Evolutionary conservation across 164 flowering plant genomes (phyloP), one percentile per base, ranked within the genome.

Genomic region (Vitis rotundifolia): DNA sequence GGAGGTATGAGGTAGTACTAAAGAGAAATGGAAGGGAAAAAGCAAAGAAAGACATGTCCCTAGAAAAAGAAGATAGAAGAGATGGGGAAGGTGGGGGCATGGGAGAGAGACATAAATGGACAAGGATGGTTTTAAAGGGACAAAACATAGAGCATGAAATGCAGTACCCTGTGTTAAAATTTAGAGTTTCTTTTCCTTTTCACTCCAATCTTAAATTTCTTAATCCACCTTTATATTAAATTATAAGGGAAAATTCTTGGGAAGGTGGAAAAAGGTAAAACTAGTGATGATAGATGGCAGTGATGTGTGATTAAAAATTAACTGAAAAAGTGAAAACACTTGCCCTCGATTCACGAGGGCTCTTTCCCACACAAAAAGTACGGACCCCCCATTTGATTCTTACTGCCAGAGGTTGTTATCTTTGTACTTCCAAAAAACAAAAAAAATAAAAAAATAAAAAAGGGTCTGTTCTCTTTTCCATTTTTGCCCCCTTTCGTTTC

Each of bases 111-210:
- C 78, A 72, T 22, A 62, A 62, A 44, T 57, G 53, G 84, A 83
- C 81, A 81, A 83, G 66, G 73, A 74, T 77, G 80, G 84, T 82
- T 80, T 78, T 68, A 80, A 80, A 75, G 85, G 76, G 85, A 84
- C 87, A 80, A 82, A 82, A 84, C 87, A 82, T 72, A 8, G 16
- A 64, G 64, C 83, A 73, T 75, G 79, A 79, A 70, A 73, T 77
- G 82, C 60, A 64, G 73, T 67, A 69, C 59, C 62, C 49, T 49
- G 63, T 69, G 69, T 60, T 58, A 68, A 68, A 22, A 0, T 22
- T 22, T 22, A 29, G 71, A 19, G 54, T 16, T 11, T 48, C 9
- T 16, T 63, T 62, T 50, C 22, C 54, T 58, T 51, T 58, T 13
- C 37, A 18, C 49, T 19, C 28, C 50, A 50, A 64, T 48, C 28